Evolutionary conservation across 108 stramenopile genomes (phyloP).

Genomic region (Pseudonitzschia multiseries): DNA sequence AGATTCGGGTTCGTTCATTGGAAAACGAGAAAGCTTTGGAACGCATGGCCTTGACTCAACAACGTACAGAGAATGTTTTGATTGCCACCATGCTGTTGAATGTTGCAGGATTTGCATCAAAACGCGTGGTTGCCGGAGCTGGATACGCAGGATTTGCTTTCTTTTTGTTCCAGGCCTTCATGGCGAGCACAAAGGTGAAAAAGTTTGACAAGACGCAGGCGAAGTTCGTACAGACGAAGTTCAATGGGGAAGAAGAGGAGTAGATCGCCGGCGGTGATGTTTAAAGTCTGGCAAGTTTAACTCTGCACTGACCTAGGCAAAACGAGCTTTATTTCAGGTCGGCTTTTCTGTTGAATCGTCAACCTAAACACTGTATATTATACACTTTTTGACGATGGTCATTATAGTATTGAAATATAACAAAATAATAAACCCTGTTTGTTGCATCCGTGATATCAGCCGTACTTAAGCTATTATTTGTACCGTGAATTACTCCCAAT

Average conservation of each 20-base stretch:
- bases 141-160: slow-evolving; percentile 64
- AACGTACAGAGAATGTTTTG: slow-evolving; percentile 73
- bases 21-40: slow-evolving; percentile 92
- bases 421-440: too few species aligned
- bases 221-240: slow-evolving; percentile 66
- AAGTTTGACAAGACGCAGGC: slow-evolving; percentile 90
- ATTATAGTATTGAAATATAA: too few species aligned
- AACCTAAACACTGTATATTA: too few species aligned
- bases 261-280: neutral
- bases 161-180: slow-evolving; percentile 67
- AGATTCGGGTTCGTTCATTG: slow-evolving; percentile 90
- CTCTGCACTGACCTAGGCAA: too few species aligned
- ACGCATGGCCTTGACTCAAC: slow-evolving; percentile 80
- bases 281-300: too few species aligned
- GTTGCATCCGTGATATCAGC: too few species aligned
- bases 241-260: slow-evolving; percentile 55
- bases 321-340: too few species aligned
- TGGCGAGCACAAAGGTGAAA: slow-evolving; percentile 71
- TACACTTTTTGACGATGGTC: too few species aligned
- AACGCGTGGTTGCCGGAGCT: slow-evolving; percentile 43
- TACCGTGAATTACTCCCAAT: neutral
- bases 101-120: slow-evolving; percentile 59
- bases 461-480: neutral
- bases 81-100: slow-evolving; percentile 73
- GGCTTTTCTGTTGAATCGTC: too few species aligned